Evolutionary conservation across 495 filamentous ascomycete genomes (phyloP).

Genomic region (Aspergillus asperescens): DNA sequence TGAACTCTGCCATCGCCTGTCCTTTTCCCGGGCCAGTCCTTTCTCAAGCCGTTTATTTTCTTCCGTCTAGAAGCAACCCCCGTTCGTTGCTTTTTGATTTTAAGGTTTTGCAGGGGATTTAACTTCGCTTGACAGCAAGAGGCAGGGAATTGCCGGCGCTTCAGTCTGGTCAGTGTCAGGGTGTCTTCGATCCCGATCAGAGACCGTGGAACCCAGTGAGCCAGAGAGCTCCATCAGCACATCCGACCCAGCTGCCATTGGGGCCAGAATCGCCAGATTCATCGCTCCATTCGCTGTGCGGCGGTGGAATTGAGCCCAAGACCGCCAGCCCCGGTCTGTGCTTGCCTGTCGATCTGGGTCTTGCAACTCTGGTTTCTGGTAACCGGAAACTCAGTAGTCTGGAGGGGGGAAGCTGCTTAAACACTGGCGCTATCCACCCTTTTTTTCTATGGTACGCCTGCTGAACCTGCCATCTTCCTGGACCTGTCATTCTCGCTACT

Average conservation of each 20-base stretch:
- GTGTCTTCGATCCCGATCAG: slow-evolving; percentile 18
- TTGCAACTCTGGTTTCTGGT: not conserved
- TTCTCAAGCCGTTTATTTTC: slow-evolving; percentile 5
- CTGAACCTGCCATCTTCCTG: slow-evolving; percentile 16
- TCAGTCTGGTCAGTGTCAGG: slow-evolving; percentile 8
- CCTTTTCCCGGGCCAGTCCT: not conserved
- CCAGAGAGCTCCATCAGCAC: slow-evolving; percentile 7
- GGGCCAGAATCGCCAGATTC: slow-evolving; percentile 25
- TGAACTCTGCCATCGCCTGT: too few species aligned
- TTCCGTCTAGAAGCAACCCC: too few species aligned
- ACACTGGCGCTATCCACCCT: slow-evolving; percentile 31
- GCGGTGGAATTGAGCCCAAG: too few species aligned
- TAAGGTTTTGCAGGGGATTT: slow-evolving; percentile 7
- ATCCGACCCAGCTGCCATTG: slow-evolving; percentile 16
- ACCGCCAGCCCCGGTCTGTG: slow-evolving; percentile 28
- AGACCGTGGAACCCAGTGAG: slow-evolving; percentile 35
- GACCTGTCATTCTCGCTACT: slow-evolving; percentile 22
- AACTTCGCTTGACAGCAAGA: slow-evolving; percentile 18
- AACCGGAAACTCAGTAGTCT: slow-evolving; percentile 12
- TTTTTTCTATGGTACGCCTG: slow-evolving; percentile 23
- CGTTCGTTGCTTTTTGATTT: slow-evolving; percentile 5
- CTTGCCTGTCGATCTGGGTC: slow-evolving; percentile 34
- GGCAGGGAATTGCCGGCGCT: slow-evolving; percentile 32
- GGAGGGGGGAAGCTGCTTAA: slow-evolving; percentile 22
- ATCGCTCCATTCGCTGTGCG: too few species aligned